A percentile compares a stretch with the other conserved stretches of the same genome.
phyloP scores from a whole-genome alignment of 345 rosid species.

The Limnanthes douglasii region DNA sequence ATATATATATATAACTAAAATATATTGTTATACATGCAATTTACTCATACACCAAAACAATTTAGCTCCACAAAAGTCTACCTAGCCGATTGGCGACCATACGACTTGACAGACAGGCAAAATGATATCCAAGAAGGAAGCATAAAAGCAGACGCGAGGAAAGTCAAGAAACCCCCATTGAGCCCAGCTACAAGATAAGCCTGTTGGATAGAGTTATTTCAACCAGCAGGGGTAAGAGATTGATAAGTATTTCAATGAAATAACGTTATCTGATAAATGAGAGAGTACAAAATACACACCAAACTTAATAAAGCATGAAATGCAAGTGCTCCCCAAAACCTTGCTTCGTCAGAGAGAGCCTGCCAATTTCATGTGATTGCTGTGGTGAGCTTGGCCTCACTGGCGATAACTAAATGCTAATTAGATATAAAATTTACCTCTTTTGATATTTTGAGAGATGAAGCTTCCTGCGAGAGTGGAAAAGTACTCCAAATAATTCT shows the following conservation, averaged over 20 bases:
- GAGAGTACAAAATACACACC: conserved; percentile 27
- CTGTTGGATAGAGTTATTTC: conserved; percentile 26
- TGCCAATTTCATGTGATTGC: too few species aligned
- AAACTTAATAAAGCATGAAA: conserved; percentile 50
- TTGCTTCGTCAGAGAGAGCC: conserved; percentile 61
- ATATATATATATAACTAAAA: too few species aligned
- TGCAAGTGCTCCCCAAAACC: conserved; percentile 99
- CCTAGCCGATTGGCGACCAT: conserved; percentile 42
- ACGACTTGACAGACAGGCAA: conserved; percentile 28
- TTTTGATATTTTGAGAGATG: conserved; percentile 35
- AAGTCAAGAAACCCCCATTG: conserved; percentile 81
- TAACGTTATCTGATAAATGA: not conserved
- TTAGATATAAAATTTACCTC: conserved; percentile 33
- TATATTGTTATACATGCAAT: too few species aligned
- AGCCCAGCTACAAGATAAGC: conserved; percentile 68
- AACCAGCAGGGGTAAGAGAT: conserved; percentile 11
- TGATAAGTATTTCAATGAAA: conserved; percentile 1
- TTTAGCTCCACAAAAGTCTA: conserved; percentile 12
- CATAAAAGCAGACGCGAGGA: conserved; percentile 45
- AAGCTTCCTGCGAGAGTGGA: conserved; percentile 48
- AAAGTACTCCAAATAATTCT: conserved; percentile 30
- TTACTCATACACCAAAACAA: too few species aligned
- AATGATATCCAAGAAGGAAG: conserved; percentile 67
- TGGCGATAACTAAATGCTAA: not conserved
- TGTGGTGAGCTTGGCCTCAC: conserved; percentile 1